phyloP scores from a whole-genome alignment of 495 filamentous ascomycete species.

The Aspergillus coremiiformis region DNA sequence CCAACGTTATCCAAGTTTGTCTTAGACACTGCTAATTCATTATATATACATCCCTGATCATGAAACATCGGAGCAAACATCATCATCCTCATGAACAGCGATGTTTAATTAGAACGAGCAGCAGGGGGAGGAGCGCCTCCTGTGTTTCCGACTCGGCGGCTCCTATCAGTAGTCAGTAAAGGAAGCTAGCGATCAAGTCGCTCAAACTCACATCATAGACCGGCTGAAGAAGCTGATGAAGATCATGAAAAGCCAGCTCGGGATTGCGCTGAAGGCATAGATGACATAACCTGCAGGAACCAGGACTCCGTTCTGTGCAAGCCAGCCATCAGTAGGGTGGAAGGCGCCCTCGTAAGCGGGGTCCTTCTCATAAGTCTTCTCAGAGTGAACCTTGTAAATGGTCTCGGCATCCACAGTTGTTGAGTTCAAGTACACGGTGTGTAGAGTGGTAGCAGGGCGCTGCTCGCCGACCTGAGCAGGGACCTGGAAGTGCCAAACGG shows the following conservation, averaged over 20 bases:
- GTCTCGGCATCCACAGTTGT: constrained; percentile 57
- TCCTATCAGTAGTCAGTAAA: constrained; percentile 24
- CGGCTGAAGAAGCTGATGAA: constrained; percentile 72
- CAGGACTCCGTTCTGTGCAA: constrained; percentile 57
- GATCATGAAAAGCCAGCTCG: constrained; percentile 75
- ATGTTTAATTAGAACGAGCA: constrained; percentile 19
- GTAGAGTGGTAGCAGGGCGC: constrained; percentile 40
- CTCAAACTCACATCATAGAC: constrained; percentile 69
- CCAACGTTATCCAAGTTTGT: constrained; percentile 13
- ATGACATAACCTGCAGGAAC: constrained; percentile 65
- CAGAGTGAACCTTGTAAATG: constrained; percentile 54
- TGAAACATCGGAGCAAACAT: constrained; percentile 12
- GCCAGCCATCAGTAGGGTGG: constrained; percentile 71
- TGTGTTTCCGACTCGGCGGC: constrained; percentile 33
- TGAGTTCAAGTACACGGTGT: constrained; percentile 54
- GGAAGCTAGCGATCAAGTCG: not conserved
- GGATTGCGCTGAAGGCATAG: constrained; percentile 48
- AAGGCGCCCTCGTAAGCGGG: constrained; percentile 61
- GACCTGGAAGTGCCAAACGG: constrained; percentile 66
- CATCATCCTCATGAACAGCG: constrained; percentile 11
- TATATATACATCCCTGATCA: constrained; percentile 26
- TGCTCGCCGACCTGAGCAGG: constrained; percentile 43
- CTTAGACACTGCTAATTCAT: constrained; percentile 16
- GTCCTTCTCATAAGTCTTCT: constrained; percentile 50
- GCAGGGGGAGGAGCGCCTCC: constrained; percentile 22